These are phyloP conservation scores for Apophysomyces trapeziformis DNA, from an alignment of 371 early-diverging fungal species.

Conservation along the genomic window DNA sequence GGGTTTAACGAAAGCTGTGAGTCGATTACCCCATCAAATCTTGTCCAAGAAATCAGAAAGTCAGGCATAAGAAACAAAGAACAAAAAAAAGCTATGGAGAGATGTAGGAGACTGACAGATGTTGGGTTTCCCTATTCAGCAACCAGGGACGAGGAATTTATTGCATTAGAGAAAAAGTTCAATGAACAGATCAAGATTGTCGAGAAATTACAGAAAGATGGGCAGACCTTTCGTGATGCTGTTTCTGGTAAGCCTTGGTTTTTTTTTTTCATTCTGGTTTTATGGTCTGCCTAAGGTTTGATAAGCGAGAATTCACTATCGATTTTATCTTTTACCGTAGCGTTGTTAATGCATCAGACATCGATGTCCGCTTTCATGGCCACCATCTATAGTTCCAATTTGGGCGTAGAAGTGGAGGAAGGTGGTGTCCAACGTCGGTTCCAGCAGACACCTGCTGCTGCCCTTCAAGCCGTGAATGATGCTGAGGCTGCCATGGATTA, in stretches of 20 bases:
- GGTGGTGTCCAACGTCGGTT: slow-evolving; percentile 32
- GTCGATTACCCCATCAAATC: slow-evolving; percentile 33
- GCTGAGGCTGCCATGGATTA: slow-evolving; percentile 53
- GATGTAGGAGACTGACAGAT: neutral
- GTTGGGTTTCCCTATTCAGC: slow-evolving; percentile 23
- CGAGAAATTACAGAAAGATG: slow-evolving; percentile 55
- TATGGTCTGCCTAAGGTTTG: too few relatives aligned
- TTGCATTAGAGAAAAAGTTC: slow-evolving; percentile 55
- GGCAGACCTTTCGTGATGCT: slow-evolving; percentile 70
- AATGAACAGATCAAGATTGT: slow-evolving; percentile 51
- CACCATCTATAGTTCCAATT: slow-evolving; percentile 50
- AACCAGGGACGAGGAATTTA: slow-evolving; percentile 65
- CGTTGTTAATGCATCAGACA: slow-evolving; percentile 64
- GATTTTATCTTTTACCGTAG: slow-evolving; percentile 9
- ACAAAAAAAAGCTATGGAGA: neutral
- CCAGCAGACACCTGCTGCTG: slow-evolving; percentile 44
- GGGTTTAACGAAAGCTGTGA: slow-evolving; percentile 33
- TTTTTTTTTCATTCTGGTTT: neutral
- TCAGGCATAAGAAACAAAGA: neutral
- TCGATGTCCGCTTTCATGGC: slow-evolving; percentile 57
- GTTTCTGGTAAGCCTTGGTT: slow-evolving; percentile 43
- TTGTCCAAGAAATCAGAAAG: slow-evolving; percentile 28
- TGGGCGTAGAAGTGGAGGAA: slow-evolving; percentile 28
- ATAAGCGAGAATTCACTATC: too few relatives aligned
- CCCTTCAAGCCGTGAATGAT: slow-evolving; percentile 56